Evolutionary conservation across 306 rosid genomes (phyloP), one percentile per base, ranked within the genome.

Genomic region (Medicago ruthenica): DNA sequence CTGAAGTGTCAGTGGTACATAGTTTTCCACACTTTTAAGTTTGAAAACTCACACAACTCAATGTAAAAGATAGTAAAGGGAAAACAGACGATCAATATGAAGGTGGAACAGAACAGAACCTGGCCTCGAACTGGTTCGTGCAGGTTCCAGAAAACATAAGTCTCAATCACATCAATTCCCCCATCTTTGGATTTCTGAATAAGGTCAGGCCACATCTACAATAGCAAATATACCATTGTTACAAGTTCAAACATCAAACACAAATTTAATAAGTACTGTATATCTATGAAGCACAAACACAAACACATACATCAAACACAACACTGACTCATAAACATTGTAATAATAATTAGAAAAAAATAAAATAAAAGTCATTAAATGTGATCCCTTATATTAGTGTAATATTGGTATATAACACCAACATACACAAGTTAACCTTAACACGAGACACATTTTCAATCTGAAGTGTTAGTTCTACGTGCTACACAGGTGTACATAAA

Each of bases 141-240:
- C 15, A 87, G 62, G 85, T 95, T 87, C 97, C 98, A 95, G 84
- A 95, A 95, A 21, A 95, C 91, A 50, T 95, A 95, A 22, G 97
- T 95, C 82, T 95, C 98, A 70, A 95, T 90, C 45, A 95, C 89
- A 82, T 95, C 97, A 82, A 95, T 37, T 76, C 98, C 98, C 57
- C 98, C 98, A 27, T 90, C 98, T 80, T 92, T 92, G 61, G 98
- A 85, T 81, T 92, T 92, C 89, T 87, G 86, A 69, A 95, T 86
- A 57, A 95, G 88, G 83, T 85, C 96, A 80, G 98, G 97, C 98
- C 98, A 95, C 96, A 95, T 95, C 98, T 95, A 71, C 73, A 79
- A 66, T 39, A 73, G 27, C 78, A 81, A 64, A 79, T 16, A 17
- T 8, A 74, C 41, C 66, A 36, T 12, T 59, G 75, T 77, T 53